These are phyloP conservation scores for Colletotrichum abscissum DNA, from an alignment of 2,329 filamentous ascomycete species.

Conservation along the genomic window DNA sequence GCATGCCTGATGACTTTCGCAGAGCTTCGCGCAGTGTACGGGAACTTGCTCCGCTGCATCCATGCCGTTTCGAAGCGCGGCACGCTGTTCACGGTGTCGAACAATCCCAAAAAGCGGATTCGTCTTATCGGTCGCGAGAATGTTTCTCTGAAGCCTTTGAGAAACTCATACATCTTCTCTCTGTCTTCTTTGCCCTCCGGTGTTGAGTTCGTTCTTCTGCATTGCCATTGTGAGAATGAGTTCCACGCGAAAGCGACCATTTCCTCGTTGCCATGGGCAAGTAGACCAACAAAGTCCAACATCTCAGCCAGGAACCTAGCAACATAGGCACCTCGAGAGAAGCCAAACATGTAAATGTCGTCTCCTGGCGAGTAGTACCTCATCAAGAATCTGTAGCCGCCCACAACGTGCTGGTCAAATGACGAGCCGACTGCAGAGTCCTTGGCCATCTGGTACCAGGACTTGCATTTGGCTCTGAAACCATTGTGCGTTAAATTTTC, in stretches of 20 bases:
- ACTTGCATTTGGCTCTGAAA: constrained; percentile 65
- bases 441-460: constrained; percentile 78
- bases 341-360: constrained; percentile 79
- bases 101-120: constrained; percentile 82
- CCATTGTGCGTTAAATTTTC: constrained; percentile 69
- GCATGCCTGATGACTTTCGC: constrained; percentile 75
- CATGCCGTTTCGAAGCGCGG: constrained; percentile 79
- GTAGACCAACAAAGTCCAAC: constrained; percentile 83
- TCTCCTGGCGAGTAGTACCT: constrained; percentile 74
- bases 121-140: constrained; percentile 80
- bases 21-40: constrained; percentile 70
- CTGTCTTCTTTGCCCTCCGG: constrained; percentile 57
- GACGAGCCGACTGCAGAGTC: constrained; percentile 84
- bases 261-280: constrained; percentile 86
- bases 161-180: constrained; percentile 76
- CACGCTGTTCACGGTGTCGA: constrained; percentile 86
- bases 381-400: constrained; percentile 84
- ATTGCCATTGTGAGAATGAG: constrained; percentile 80
- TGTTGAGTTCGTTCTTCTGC: constrained; percentile 56
- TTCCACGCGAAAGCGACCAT: constrained; percentile 89
- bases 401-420: constrained; percentile 86
- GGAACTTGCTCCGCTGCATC: constrained; percentile 84
- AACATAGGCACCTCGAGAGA: constrained; percentile 79
- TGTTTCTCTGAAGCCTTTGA: constrained; percentile 84
- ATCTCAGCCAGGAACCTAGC: constrained; percentile 84